A percentile compares a stretch with the other conserved stretches of the same genome.
Evolutionary conservation across 2,329 filamentous ascomycete genomes (phyloP).

Genomic region (Paraconiothyrium sp.): DNA sequence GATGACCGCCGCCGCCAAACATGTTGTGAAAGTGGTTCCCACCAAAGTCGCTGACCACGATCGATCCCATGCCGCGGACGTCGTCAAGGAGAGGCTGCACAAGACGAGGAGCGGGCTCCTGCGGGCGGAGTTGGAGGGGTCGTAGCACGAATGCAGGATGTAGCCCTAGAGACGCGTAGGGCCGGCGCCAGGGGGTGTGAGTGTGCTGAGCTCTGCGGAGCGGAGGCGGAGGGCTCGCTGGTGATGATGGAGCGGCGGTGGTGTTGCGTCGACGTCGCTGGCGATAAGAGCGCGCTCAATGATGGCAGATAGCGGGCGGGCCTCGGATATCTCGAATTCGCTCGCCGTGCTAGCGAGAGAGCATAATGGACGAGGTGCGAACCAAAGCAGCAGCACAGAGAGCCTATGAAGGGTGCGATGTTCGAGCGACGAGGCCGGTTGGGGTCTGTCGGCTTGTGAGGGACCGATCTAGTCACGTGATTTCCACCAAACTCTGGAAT

Average conservation of each 20-base stretch:
- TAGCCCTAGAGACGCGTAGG: conserved; percentile 20
- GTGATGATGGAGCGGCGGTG: conserved; percentile 18
- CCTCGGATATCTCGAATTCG: conserved; percentile 35
- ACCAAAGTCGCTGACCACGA: conserved; percentile 74
- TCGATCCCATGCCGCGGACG: conserved; percentile 66
- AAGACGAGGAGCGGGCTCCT: conserved; percentile 19
- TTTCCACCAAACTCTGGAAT: not conserved
- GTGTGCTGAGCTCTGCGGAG: conserved; percentile 23
- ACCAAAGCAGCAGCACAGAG: conserved; percentile 19
- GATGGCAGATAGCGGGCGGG: conserved; percentile 31
- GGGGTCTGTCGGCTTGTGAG: too few species aligned
- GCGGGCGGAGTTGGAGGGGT: conserved; percentile 12
- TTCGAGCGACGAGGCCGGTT: too few species aligned
- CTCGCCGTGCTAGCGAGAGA: conserved; percentile 52
- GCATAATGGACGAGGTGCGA: conserved; percentile 57
- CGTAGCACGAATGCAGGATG: conserved; percentile 11
- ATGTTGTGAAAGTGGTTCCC: conserved; percentile 79
- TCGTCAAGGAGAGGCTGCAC: conserved; percentile 30
- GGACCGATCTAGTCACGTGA: too few species aligned
- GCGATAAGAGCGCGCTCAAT: conserved; percentile 40
- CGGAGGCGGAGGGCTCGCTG: conserved; percentile 1
- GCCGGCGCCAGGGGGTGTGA: conserved; percentile 23
- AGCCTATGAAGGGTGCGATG: not conserved
- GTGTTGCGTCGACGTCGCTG: conserved; percentile 20
- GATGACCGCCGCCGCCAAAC: conserved; percentile 60